These are phyloP conservation scores for Paraphaeosphaeria minitans DNA, from an alignment of 2,329 filamentous ascomycete genomes.

Conservation along the genomic window DNA sequence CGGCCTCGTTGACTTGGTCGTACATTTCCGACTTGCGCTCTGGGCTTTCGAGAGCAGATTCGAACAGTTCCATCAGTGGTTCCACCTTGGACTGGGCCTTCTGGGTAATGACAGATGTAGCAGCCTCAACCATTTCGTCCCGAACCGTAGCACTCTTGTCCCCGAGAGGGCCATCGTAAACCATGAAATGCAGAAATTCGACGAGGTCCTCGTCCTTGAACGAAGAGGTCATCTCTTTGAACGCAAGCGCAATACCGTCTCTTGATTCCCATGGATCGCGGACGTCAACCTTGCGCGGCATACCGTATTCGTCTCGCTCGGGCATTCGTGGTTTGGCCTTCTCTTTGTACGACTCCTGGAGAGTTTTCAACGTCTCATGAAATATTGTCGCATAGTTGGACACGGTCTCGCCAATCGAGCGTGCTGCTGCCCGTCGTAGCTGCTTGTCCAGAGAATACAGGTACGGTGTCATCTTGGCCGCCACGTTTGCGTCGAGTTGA, in stretches of 20 bases:
- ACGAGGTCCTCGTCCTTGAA: slow-evolving; percentile 74
- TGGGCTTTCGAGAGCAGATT: slow-evolving; percentile 82
- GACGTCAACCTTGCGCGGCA: slow-evolving; percentile 87
- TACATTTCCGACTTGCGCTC: slow-evolving; percentile 80
- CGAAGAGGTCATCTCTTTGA: slow-evolving; percentile 76
- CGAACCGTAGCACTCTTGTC: slow-evolving; percentile 80
- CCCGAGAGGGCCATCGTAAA: slow-evolving; percentile 83
- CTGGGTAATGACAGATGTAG: slow-evolving; percentile 76
- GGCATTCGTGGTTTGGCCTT: slow-evolving; percentile 82
- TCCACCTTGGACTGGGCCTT: slow-evolving; percentile 86
- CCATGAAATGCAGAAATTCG: slow-evolving; percentile 81
- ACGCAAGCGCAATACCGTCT: slow-evolving; percentile 85
- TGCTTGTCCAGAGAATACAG: slow-evolving; percentile 79
- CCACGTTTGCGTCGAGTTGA: slow-evolving; percentile 67
- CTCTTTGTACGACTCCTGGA: slow-evolving; percentile 75
- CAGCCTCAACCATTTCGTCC: slow-evolving; percentile 89
- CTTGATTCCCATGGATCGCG: slow-evolving; percentile 90
- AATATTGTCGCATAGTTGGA: slow-evolving; percentile 65
- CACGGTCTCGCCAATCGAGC: slow-evolving; percentile 77
- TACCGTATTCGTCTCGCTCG: slow-evolving; percentile 89
- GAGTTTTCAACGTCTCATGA: slow-evolving; percentile 63
- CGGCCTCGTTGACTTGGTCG: slow-evolving; percentile 93
- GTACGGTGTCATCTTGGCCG: slow-evolving; percentile 74
- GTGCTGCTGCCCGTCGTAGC: slow-evolving; percentile 80
- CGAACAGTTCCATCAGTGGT: slow-evolving; percentile 88